phyloP scores from a whole-genome alignment of 2,329 filamentous ascomycete species.

The Penicillium hordei region DNA sequence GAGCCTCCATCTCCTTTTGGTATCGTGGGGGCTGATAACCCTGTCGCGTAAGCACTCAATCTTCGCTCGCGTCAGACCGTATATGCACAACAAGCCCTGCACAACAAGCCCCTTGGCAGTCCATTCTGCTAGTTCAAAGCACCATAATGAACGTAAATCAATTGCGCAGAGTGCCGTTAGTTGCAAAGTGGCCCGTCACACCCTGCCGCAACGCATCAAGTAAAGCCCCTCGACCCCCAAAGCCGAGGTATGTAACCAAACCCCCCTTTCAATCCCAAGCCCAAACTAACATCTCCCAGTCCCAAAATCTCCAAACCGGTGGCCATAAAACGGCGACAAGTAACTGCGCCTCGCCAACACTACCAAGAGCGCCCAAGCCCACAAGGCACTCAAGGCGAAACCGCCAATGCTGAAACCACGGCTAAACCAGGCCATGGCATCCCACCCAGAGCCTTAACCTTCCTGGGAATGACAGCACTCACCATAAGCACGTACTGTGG shows the following conservation, averaged over 20 bases:
- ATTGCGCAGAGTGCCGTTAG: constrained; percentile 22
- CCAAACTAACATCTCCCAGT: constrained; percentile 10
- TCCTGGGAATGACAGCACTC: constrained; percentile 41
- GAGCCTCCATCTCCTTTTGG: neutral
- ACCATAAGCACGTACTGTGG: constrained; percentile 45
- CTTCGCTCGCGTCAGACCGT: neutral
- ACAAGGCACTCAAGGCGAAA: constrained; percentile 2
- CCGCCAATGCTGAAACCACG: constrained; percentile 4
- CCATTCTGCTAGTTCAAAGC: neutral
- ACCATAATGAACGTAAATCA: constrained; percentile 30
- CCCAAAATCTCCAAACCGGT: constrained; percentile 7
- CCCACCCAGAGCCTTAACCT: constrained; percentile 38
- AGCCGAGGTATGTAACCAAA: constrained; percentile 22
- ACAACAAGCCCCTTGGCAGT: neutral
- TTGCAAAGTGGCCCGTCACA: constrained; percentile 18
- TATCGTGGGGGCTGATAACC: neutral
- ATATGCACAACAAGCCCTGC: neutral
- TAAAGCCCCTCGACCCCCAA: constrained; percentile 17
- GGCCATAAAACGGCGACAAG: neutral
- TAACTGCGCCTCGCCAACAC: neutral
- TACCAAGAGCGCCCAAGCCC: neutral
- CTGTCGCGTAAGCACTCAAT: constrained; percentile 5
- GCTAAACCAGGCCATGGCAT: constrained; percentile 19
- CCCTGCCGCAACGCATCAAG: constrained; percentile 21
- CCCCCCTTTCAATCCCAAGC: neutral